Evolutionary conservation across 176 grass and related monocot species (phyloP), one percentile per base, ranked within the genome.

Genomic region (Eragrostis nindensis): DNA sequence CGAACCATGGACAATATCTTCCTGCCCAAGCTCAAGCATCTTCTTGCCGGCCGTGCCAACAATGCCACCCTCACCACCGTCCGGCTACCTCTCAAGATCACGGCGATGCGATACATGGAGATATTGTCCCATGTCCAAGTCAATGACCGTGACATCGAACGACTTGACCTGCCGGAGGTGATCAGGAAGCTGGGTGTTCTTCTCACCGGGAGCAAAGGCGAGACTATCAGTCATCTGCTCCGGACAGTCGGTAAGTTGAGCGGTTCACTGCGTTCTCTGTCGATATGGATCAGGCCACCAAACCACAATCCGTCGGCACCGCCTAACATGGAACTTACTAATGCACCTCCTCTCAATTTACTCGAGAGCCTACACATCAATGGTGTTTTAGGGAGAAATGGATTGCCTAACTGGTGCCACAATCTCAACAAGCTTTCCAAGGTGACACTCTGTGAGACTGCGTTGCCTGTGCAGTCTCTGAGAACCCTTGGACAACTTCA

Each of bases 21-120:
- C 12, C 56, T 73, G 15, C 68, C 12, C 1, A 40, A 40, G 0
- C 80, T 82, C 0, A 82, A 82, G 29, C 80, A 73, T 13, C 19
- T 82, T 19, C 68, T 82, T 18, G 70, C 80, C 12, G 6, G 13
- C 29, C 4, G 50, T 26, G 61, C 24, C 27, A 4, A 3, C 52
- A 17, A 8, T 2, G 71, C 0, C 2, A 1, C 11, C 39, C 16
- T 0, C 10, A 8, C 0, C 52, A 4, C 22, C 18, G 19, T 7
- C 1, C 0, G 9, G 0, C n/a, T 70, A 12, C 68, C 79, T 12
- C 0, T 2, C 12, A 5, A 0, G 0, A 82, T 82, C 1, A 27
- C 18, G 0, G 0, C 1, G 5, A 82, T 82, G 80, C 24, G 1
- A 38, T 0, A 26, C 13, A 50, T 73, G 56, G 56, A 82, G 56